phyloP scores from a whole-genome alignment of 2,329 filamentous ascomycete genomes.

The Capronia americana region DNA sequence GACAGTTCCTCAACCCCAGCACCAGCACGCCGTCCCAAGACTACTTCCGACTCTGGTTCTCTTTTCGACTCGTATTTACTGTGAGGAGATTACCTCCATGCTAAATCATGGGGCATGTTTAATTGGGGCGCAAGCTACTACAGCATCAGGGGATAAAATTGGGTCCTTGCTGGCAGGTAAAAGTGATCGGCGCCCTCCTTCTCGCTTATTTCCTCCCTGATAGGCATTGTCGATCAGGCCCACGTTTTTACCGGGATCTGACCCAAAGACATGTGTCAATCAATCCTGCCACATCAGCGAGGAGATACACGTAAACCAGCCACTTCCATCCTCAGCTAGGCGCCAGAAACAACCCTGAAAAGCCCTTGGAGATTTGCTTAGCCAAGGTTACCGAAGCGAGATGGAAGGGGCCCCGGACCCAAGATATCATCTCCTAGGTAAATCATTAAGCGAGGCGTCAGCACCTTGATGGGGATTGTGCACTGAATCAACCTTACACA shows the following conservation, averaged over 20 bases:
- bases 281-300: not conserved
- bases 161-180: not conserved
- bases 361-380: not conserved
- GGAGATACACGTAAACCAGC: not conserved
- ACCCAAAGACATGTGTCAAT: not conserved
- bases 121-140: not conserved
- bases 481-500: not conserved
- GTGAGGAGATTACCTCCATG: not conserved
- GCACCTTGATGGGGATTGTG: not conserved
- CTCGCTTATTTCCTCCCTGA: conserved; percentile 9
- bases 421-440: not conserved
- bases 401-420: not conserved
- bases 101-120: not conserved
- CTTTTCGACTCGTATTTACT: not conserved
- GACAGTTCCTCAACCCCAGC: not conserved
- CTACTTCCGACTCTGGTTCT: too few species aligned
- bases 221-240: conserved; percentile 18
- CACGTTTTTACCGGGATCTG: conserved; percentile 16
- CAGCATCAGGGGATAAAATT: not conserved
- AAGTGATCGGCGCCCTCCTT: conserved; percentile 9
- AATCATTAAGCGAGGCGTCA: not conserved
- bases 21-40: not conserved
- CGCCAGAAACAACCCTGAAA: not conserved
- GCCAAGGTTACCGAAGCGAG: not conserved
- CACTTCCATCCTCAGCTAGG: not conserved